Evolutionary conservation across 331 rosid species (phyloP).

Genomic region (Malus hybrid): DNA sequence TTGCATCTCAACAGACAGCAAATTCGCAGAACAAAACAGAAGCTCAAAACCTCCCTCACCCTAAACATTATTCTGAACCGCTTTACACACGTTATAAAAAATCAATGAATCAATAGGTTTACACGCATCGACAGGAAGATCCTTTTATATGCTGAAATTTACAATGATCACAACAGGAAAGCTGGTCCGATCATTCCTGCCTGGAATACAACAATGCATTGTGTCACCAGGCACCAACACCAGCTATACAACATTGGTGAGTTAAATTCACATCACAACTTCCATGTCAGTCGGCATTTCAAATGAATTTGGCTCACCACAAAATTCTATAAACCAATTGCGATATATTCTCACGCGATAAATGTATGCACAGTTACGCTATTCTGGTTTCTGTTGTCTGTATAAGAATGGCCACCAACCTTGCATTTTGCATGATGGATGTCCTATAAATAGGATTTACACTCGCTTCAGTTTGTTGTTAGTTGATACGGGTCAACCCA

Average conservation of each 20-base stretch:
- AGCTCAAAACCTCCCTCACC: background rate
- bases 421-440: background rate
- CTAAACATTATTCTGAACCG: background rate
- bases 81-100: background rate
- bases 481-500: constrained; percentile 50
- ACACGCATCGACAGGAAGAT: background rate
- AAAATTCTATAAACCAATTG: background rate
- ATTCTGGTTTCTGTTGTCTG: constrained; percentile 3
- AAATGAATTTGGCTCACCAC: background rate
- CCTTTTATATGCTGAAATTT: background rate
- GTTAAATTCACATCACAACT: background rate
- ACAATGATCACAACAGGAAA: constrained; percentile 11
- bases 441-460: constrained; percentile 2
- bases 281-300: background rate
- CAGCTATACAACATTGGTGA: background rate
- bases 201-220: background rate
- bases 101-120: background rate
- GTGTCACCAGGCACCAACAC: background rate
- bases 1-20: too few relatives aligned
- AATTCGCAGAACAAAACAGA: background rate
- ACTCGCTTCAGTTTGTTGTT: constrained; percentile 14
- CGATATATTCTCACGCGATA: background rate
- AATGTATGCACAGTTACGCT: background rate
- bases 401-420: constrained; percentile 1
- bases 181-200: background rate